phyloP scores from a whole-genome alignment of 805 yeast species.

The Nematodospora valgi region DNA sequence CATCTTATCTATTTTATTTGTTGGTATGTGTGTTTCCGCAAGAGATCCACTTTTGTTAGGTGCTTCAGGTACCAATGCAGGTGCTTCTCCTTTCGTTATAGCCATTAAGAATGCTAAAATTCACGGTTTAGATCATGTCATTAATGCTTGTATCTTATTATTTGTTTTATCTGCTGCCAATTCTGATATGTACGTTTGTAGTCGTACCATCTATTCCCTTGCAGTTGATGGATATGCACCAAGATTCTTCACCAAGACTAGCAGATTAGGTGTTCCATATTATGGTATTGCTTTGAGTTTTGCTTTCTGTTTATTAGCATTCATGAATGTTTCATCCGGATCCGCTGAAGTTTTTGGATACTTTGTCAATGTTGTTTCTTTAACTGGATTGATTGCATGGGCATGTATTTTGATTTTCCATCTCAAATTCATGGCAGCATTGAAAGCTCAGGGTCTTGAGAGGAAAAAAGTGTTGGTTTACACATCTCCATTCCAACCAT shows the following conservation, averaged over 20 bases:
- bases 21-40: constrained; percentile 68
- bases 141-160: constrained; percentile 73
- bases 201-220: constrained; percentile 71
- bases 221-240: constrained; percentile 77
- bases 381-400: constrained; percentile 76
- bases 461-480: constrained; percentile 52
- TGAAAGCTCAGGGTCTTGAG: constrained; percentile 63
- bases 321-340: constrained; percentile 59
- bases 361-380: constrained; percentile 73
- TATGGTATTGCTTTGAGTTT: constrained; percentile 51
- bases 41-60: constrained; percentile 48
- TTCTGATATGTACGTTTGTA: constrained; percentile 73
- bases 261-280: constrained; percentile 69
- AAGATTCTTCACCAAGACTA: constrained; percentile 58
- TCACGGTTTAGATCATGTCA: constrained; percentile 63
- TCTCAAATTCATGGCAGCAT: constrained; percentile 61
- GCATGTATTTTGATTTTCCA: constrained; percentile 65
- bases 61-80: constrained; percentile 55
- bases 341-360: constrained; percentile 60
- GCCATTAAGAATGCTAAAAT: constrained; percentile 71
- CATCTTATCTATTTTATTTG: constrained; percentile 54
- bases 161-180: constrained; percentile 81
- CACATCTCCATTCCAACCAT: constrained; percentile 67
- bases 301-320: constrained; percentile 61
- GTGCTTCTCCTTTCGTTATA: constrained; percentile 82